A percentile compares a stretch with the other conserved stretches of the same genome.
Evolutionary conservation across 176 grass and related monocot genomes (phyloP).

Genomic region (Neostapfia colusana): DNA sequence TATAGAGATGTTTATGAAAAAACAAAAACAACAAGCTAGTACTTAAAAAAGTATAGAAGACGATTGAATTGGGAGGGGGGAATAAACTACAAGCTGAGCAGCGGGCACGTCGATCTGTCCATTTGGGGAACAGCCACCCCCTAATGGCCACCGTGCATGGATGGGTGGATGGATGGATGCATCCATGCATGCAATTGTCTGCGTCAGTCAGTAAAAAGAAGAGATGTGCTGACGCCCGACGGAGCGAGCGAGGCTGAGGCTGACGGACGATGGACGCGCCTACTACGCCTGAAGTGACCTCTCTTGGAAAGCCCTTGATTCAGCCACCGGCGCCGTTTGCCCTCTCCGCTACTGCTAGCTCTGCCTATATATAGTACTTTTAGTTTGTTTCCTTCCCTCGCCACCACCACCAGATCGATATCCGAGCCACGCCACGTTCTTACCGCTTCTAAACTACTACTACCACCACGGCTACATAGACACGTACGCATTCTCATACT

Average conservation of each 20-base stretch:
- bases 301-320: conserved; percentile 51
- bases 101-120: conserved; percentile 28
- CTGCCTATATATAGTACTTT: neutral
- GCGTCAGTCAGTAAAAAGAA: conserved; percentile 36
- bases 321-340: conserved; percentile 46
- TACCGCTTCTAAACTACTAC: conserved; percentile 24
- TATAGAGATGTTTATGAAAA: too few relatives aligned
- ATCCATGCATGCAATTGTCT: conserved; percentile 48
- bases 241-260: conserved; percentile 2
- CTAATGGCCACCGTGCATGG: conserved; percentile 30
- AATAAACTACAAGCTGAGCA: conserved; percentile 4
- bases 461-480: too few relatives aligned
- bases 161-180: conserved; percentile 31
- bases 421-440: conserved; percentile 23
- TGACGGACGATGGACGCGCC: conserved; percentile 28
- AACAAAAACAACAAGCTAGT: too few relatives aligned
- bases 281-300: conserved; percentile 37
- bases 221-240: neutral
- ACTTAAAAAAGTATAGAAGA: neutral
- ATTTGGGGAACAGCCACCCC: conserved; percentile 26
- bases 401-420: conserved; percentile 6
- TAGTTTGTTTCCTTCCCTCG: conserved; percentile 29
- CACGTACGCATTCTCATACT: too few relatives aligned
- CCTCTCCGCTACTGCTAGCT: conserved; percentile 19
- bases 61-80: too few relatives aligned